These are phyloP conservation scores for Salmacisia buchloeana DNA, from an alignment of 1,284 basidiomycete species.

Conservation along the genomic window DNA sequence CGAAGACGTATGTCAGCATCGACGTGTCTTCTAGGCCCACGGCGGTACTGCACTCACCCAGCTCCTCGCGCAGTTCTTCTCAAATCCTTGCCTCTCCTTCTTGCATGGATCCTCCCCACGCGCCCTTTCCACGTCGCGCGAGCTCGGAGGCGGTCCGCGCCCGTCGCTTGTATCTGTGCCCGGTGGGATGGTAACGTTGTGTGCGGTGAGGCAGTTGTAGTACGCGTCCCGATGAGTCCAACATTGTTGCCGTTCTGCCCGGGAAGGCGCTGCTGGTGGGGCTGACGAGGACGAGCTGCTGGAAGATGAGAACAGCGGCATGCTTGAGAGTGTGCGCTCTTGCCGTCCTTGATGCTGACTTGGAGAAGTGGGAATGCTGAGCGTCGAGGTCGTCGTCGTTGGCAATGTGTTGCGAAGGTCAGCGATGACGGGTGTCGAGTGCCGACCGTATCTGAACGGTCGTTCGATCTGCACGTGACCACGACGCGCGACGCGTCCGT, in stretches of 20 bases:
- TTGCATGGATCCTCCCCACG: slow-evolving; percentile 32
- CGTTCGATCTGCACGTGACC: not conserved
- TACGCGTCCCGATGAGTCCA: slow-evolving; percentile 45
- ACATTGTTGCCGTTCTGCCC: slow-evolving; percentile 39
- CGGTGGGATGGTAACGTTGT: slow-evolving; percentile 38
- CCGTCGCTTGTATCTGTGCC: slow-evolving; percentile 46
- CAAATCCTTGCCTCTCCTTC: slow-evolving; percentile 31
- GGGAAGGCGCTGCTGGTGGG: slow-evolving; percentile 19
- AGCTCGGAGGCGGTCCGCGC: slow-evolving; percentile 31
- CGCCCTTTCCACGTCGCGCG: slow-evolving; percentile 20
- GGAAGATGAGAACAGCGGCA: slow-evolving; percentile 14
- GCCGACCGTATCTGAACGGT: too few relatives aligned
- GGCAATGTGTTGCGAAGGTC: not conserved
- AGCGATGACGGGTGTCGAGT: too few relatives aligned
- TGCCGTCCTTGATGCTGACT: too few relatives aligned
- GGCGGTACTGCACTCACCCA: slow-evolving; percentile 35
- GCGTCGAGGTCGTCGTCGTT: not conserved
- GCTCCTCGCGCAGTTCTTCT: slow-evolving; percentile 42
- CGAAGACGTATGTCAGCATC: not conserved
- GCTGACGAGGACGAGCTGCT: slow-evolving; percentile 11
- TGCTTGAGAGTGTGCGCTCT: not conserved
- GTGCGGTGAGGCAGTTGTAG: slow-evolving; percentile 38
- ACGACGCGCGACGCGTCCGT: not conserved
- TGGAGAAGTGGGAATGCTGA: too few relatives aligned
- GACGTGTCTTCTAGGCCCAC: not conserved